A percentile compares a stretch with the other conserved stretches of the same genome.
Conservation (phyloP, 768 basidiomycete species). For the Trametes cubensis region DNA sequence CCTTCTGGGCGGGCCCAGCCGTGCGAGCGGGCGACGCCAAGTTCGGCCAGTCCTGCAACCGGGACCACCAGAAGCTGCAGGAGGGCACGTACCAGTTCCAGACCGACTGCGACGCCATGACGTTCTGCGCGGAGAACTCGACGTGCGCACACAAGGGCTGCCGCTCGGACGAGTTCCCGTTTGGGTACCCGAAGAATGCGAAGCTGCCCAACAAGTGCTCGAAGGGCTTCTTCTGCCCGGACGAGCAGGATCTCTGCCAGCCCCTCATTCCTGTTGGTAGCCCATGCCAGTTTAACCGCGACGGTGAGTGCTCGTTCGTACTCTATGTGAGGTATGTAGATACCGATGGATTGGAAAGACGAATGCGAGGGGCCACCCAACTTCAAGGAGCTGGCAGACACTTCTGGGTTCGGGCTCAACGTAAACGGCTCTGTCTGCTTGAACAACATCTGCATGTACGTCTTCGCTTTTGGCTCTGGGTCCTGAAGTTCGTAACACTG, state of each 20-base stretch:
- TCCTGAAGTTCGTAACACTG: not conserved
- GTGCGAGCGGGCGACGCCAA: slow-evolving; percentile 48
- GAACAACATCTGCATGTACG: slow-evolving; percentile 81
- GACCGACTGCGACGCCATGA: slow-evolving; percentile 73
- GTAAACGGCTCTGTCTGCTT: slow-evolving; percentile 84
- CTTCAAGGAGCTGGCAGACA: slow-evolving; percentile 62
- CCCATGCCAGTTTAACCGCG: slow-evolving; percentile 83
- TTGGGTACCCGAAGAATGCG: slow-evolving; percentile 55
- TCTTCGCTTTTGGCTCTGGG: slow-evolving; percentile 12
- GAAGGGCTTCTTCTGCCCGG: slow-evolving; percentile 74
- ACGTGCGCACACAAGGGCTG: slow-evolving; percentile 68
- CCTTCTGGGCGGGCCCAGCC: slow-evolving; percentile 37
- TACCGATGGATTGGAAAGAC: slow-evolving; percentile 48
- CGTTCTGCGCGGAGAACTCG: slow-evolving; percentile 58
- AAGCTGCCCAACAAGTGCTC: slow-evolving; percentile 63
- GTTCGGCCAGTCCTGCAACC: slow-evolving; percentile 52
- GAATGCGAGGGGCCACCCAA: slow-evolving; percentile 76
- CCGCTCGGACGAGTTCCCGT: slow-evolving; percentile 76
- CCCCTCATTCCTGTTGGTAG: slow-evolving; percentile 59
- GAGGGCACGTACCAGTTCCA: slow-evolving; percentile 78
- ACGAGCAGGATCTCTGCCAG: slow-evolving; percentile 77
- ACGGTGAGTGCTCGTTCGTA: slow-evolving; percentile 52
- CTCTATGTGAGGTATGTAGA: not conserved
- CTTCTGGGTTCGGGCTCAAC: slow-evolving; percentile 66
- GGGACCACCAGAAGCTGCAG: slow-evolving; percentile 66